Evolutionary conservation across 345 rosid species (phyloP).

Genomic region (Eucalyptus erythrocorys): DNA sequence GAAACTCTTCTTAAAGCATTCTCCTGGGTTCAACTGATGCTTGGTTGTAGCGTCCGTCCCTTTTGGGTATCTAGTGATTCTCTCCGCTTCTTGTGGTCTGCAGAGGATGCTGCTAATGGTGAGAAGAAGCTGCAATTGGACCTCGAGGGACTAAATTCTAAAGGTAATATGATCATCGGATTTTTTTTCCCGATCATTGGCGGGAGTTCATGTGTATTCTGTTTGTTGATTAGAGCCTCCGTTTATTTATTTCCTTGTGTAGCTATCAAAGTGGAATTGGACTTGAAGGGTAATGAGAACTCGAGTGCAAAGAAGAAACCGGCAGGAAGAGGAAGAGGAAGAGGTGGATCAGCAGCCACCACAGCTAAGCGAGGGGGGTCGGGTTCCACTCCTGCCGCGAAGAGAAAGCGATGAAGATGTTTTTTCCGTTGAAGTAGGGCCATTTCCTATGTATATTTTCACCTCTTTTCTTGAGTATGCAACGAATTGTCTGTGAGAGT

Average conservation of each 20-base stretch:
- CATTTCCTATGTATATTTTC: background rate
- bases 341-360: slow-evolving; percentile 22
- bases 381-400: slow-evolving; percentile 29
- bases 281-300: slow-evolving; percentile 43
- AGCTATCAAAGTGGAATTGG: slow-evolving; percentile 79
- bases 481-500: background rate
- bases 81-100: background rate
- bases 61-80: background rate
- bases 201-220: background rate
- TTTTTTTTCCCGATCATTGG: background rate
- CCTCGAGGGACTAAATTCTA: slow-evolving; percentile 57
- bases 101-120: slow-evolving; percentile 35
- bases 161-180: slow-evolving; percentile 26
- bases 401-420: slow-evolving; percentile 53
- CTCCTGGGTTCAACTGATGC: background rate
- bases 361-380: slow-evolving; percentile 15
- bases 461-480: background rate
- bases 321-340: slow-evolving; percentile 62
- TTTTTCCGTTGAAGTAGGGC: background rate
- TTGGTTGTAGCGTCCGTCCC: background rate
- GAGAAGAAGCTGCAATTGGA: slow-evolving; percentile 64
- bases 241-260: background rate
- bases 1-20: background rate
- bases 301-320: slow-evolving; percentile 37
- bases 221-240: background rate